Conservation (phyloP, 208 protist species). For the Balamuthia mandrillaris region DNA sequence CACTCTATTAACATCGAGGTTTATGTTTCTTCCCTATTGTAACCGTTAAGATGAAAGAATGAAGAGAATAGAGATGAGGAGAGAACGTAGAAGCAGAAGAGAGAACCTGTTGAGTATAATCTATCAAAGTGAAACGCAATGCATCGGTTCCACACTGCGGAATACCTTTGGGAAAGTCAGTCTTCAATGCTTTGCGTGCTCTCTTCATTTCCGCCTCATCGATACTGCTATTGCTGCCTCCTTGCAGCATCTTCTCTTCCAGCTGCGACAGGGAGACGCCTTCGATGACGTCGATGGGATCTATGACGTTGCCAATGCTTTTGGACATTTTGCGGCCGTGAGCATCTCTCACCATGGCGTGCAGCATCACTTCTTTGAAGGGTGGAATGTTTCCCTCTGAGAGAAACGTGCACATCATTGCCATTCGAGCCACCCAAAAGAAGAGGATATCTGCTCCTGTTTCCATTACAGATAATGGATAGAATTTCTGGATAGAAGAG, state of each 20-base stretch:
- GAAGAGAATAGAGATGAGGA: neutral
- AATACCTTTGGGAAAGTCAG: constrained; percentile 67
- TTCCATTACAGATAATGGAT: constrained; percentile 67
- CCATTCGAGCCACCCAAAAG: constrained; percentile 99
- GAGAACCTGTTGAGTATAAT: constrained; percentile 33
- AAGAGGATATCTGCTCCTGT: constrained; percentile 97
- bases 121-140: constrained; percentile 92
- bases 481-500: constrained; percentile 60
- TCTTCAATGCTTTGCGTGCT: neutral
- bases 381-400: constrained; percentile 88
- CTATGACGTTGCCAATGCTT: constrained; percentile 99
- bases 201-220: constrained; percentile 41
- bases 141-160: constrained; percentile 96
- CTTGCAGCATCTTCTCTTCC: neutral
- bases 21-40: constrained; percentile 75
- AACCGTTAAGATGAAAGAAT: neutral
- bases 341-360: constrained; percentile 98
- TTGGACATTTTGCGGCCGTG: constrained; percentile 99
- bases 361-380: constrained; percentile 92
- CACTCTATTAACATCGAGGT: constrained; percentile 95
- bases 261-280: constrained; percentile 87
- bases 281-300: constrained; percentile 97
- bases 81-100: too few relatives aligned
- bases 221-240: too few relatives aligned
- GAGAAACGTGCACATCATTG: constrained; percentile 97